These are phyloP conservation scores for Coffea eugenioides DNA, from an alignment of 257 asterid species.

Conservation along the genomic window DNA sequence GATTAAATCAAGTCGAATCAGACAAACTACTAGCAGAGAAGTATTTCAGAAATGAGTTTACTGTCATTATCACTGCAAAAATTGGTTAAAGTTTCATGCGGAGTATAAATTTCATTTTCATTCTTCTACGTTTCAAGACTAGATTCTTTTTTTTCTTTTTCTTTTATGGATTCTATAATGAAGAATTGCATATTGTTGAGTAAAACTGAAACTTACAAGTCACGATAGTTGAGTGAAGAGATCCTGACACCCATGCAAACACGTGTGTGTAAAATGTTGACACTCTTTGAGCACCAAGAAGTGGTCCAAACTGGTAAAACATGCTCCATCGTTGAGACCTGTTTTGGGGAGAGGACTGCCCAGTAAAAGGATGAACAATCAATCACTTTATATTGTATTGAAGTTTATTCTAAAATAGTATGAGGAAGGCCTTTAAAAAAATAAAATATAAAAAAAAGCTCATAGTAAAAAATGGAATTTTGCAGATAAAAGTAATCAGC, in stretches of 20 bases:
- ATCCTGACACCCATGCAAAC: constrained; percentile 65
- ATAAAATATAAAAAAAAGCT: too few relatives aligned
- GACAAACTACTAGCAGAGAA: neutral
- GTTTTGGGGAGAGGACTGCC: constrained; percentile 74
- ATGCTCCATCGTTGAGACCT: constrained; percentile 76
- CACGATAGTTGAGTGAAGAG: constrained; percentile 53
- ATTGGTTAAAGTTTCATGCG: neutral
- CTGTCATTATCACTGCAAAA: neutral
- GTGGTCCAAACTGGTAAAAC: constrained; percentile 81
- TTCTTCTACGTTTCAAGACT: neutral
- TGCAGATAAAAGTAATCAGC: neutral
- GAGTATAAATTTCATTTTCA: neutral
- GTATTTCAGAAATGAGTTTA: neutral
- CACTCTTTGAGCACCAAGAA: constrained; percentile 48
- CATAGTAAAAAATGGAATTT: neutral
- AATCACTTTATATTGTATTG: too few relatives aligned
- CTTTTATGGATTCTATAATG: neutral
- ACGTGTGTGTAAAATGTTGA: constrained; percentile 41
- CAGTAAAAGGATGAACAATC: constrained; percentile 20
- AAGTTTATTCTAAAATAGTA: neutral
- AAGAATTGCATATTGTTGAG: neutral
- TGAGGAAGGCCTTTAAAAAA: neutral
- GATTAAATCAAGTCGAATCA: neutral
- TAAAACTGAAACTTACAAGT: constrained; percentile 62
- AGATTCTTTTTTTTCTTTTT: neutral